phyloP scores from a whole-genome alignment of 345 rosid genomes.

The Hevea brasiliensis region DNA sequence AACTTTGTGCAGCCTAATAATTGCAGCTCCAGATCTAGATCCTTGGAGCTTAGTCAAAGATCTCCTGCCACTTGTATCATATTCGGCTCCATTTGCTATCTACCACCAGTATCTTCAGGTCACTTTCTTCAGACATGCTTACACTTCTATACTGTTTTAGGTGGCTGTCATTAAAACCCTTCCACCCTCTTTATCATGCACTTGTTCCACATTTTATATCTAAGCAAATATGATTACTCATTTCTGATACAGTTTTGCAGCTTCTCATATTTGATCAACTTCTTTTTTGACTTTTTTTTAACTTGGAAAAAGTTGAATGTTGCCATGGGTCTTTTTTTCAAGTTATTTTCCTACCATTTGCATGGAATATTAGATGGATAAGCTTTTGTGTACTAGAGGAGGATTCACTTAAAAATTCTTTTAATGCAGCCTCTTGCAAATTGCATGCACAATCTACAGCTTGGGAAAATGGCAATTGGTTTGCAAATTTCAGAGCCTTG shows the following conservation, averaged over 20 bases:
- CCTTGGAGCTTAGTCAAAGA: conserved; percentile 67
- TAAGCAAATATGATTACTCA: too few species aligned
- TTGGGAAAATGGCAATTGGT: conserved; percentile 73
- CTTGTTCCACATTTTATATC: too few species aligned
- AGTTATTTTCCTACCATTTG: background rate
- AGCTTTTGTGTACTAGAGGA: background rate
- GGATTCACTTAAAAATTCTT: background rate
- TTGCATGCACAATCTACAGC: conserved; percentile 89
- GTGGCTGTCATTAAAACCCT: background rate
- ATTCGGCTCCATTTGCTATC: conserved; percentile 88
- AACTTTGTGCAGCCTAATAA: conserved; percentile 57
- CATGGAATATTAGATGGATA: background rate
- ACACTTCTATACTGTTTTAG: background rate
- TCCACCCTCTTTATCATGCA: too few species aligned
- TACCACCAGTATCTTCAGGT: conserved; percentile 96
- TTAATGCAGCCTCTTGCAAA: conserved; percentile 67
- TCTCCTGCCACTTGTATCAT: conserved; percentile 68
- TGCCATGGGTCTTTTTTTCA: too few species aligned
- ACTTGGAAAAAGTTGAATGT: too few species aligned
- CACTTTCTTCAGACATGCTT: conserved; percentile 3
- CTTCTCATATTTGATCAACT: background rate
- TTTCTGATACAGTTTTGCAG: too few species aligned
- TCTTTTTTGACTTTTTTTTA: background rate
- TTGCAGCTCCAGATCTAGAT: conserved; percentile 86
- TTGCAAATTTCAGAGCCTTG: conserved; percentile 93